Base-by-base conservation (phyloP, 2,329 filamentous ascomycete species). In the Colletotrichum neosansevieriae region DNA sequence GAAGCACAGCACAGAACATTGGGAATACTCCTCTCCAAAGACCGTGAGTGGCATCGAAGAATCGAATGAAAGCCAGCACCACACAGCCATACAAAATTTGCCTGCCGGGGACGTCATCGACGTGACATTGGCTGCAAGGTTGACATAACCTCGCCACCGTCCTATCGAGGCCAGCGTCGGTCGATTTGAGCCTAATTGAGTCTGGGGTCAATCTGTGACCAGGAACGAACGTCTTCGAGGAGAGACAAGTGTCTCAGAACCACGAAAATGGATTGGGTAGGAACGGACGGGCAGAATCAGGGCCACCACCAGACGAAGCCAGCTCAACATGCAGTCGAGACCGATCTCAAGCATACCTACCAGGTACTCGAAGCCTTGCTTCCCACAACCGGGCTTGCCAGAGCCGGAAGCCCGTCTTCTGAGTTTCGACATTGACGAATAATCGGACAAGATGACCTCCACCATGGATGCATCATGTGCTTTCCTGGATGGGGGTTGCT, bases 241-340 rank as follows among this genome's bases (percentile, higher is more conserved):
- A 11, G 13, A 17, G 6, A 44, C 40, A 13, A 21, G 11, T 38
- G 17, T 53, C 44, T 63, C 5, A 29, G 5, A 7, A 44, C 44
- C 47, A 40, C 24, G 40, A 21, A 21, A 19, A 40, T 38, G 45
- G 38, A 24, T 51, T 68, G 36, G 36, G 36, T 36, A 53, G 58
- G 58, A 57, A 67, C 15, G 36, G 34, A 56, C 47, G 24, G 29
- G 42, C 32, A 40, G 19, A 49, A 29, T 7, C 21, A 45, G 15
- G n/a, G 45, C 36, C 59, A 49, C 42, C 65, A 29, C 51, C n/a
- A 19, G 61, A 38, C 36, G 49, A 42, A 32, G 57, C 45, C 51
- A 57, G 45, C 70, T 68, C 58, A 71, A 71, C 71, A 73, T 76
- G 74, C 73, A 76, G 75, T 73, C 69, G 75, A 74, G 71, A 74